Base-by-base conservation (phyloP, 257 asterid species). In the Handroanthus guayacan region DNA sequence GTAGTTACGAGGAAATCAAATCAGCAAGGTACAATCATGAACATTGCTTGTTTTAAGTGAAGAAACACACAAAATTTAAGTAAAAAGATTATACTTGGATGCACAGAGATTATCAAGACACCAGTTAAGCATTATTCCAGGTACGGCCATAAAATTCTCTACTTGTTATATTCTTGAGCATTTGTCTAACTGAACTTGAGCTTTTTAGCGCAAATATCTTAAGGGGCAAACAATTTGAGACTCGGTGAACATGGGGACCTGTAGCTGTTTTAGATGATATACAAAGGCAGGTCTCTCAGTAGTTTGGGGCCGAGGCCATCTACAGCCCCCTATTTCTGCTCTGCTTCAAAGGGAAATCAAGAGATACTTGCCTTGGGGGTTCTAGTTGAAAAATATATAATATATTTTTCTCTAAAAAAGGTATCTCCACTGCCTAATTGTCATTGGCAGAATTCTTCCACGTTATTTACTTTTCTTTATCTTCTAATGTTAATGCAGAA, bases 1-100 rank as follows among this genome's bases (percentile, higher is more conserved):
- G 43, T 67, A 25, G 65, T 56, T n/a, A 63, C 36, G 45, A 50
- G 45, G 67, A 67, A 60, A n/a, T 34, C 51, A 77, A 43, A 43
- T 18, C 70, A 54, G 76, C 73, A 45, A 37, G 44, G 36, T 39
- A 67, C 4, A 52, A 39, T 20, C 38, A 62, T 14, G 31, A 72
- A 76, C 3, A 56, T 12, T 47, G 43, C 39, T 45, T 41, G 31
- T 36, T 62, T 10, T 39, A 16, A 80, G 34, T 20, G 51, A 36
- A 64, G 25, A 54, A 55, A 54, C 71, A 55, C 43, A 52, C 9
- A 60, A 48, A 57, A 80, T 51, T 43, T 14, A 52, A 12, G 31
- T 25, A 25, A 45, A 37, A 66, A 67, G 37, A 4, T 11, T 31
- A 20, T 56, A 17, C 70, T 76, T 5, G 52, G 65, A 67, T 34